phyloP scores from a whole-genome alignment of 768 basidiomycete genomes.

The Tricholomella constricta region DNA sequence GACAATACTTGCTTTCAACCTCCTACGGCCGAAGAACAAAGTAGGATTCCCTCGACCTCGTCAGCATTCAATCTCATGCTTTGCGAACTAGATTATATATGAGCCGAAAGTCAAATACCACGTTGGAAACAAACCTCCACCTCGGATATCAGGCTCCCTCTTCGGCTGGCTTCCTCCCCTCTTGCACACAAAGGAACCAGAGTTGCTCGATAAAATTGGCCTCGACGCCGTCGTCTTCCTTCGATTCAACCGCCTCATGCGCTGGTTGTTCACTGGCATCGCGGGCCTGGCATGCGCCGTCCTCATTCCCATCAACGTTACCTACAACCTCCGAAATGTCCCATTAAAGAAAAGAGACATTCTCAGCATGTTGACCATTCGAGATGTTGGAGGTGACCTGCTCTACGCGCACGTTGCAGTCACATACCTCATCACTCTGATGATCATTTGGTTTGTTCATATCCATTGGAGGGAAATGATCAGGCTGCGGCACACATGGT shows the following conservation, averaged over 20 bases:
- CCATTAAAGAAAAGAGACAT: constrained; percentile 49
- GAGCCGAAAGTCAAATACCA: constrained; percentile 95
- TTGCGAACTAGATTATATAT: constrained; percentile 71
- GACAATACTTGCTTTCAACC: constrained; percentile 77
- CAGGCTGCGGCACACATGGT: constrained; percentile 80
- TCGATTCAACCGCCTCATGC: constrained; percentile 86
- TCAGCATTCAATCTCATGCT: constrained; percentile 11
- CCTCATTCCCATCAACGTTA: constrained; percentile 84
- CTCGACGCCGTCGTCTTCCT: constrained; percentile 93
- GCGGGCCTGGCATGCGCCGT: constrained; percentile 66
- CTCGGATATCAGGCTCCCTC: constrained; percentile 78
- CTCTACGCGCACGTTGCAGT: constrained; percentile 85
- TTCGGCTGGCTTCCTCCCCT: constrained; percentile 92
- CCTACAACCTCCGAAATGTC: constrained; percentile 79
- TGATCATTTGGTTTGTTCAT: constrained; percentile 74
- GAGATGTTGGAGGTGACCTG: constrained; percentile 69
- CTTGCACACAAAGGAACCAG: constrained; percentile 81
- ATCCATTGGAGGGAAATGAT: constrained; percentile 80
- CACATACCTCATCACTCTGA: constrained; percentile 77
- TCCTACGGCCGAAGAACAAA: constrained; percentile 88
- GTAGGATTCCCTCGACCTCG: constrained; percentile 34
- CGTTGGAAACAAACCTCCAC: constrained; percentile 72
- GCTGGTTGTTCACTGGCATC: constrained; percentile 67
- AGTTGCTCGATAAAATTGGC: constrained; percentile 84
- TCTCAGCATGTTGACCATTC: constrained; percentile 84